These are phyloP conservation scores for Pyrenophora graminea DNA, from an alignment of 2,329 filamentous ascomycete genomes.

Conservation along the genomic window DNA sequence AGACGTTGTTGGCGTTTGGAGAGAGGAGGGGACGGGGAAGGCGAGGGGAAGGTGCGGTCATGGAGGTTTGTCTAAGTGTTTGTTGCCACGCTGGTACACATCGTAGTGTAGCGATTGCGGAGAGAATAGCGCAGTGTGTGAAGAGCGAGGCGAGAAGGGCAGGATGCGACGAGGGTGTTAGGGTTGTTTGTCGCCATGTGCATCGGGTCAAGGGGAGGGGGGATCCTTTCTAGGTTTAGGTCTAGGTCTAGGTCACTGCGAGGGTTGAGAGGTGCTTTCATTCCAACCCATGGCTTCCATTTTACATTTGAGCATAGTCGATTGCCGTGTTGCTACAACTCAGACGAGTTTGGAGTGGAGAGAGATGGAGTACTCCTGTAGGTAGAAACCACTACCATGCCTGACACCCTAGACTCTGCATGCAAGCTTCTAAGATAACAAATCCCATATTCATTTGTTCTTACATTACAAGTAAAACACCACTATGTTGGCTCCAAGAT, in stretches of 20 bases:
- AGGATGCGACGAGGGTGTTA: slow-evolving; percentile 18
- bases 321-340: too few relatives aligned
- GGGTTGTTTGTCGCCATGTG: slow-evolving; percentile 33
- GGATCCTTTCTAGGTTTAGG: slow-evolving; percentile 22
- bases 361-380: too few relatives aligned
- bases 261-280: too few relatives aligned
- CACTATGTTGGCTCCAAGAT: too few relatives aligned
- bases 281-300: too few relatives aligned
- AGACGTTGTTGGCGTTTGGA: slow-evolving; percentile 16
- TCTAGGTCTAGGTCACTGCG: too few relatives aligned
- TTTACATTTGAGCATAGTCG: too few relatives aligned
- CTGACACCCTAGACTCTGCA: too few relatives aligned
- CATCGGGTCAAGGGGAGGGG: slow-evolving; percentile 29
- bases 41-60: slow-evolving; percentile 6
- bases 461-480: slow-evolving; percentile 16
- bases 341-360: too few relatives aligned
- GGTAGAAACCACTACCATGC: too few relatives aligned
- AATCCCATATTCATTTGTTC: slow-evolving; percentile 12
- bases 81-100: slow-evolving; percentile 38
- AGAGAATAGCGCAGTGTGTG: slow-evolving; percentile 31
- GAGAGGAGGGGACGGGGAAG: slow-evolving; percentile 7
- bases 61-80: slow-evolving; percentile 22
- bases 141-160: slow-evolving; percentile 18
- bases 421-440: too few relatives aligned
- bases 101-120: slow-evolving; percentile 38